Base-by-base conservation (phyloP, 768 basidiomycete genomes). In the Suillus occidentalis region DNA sequence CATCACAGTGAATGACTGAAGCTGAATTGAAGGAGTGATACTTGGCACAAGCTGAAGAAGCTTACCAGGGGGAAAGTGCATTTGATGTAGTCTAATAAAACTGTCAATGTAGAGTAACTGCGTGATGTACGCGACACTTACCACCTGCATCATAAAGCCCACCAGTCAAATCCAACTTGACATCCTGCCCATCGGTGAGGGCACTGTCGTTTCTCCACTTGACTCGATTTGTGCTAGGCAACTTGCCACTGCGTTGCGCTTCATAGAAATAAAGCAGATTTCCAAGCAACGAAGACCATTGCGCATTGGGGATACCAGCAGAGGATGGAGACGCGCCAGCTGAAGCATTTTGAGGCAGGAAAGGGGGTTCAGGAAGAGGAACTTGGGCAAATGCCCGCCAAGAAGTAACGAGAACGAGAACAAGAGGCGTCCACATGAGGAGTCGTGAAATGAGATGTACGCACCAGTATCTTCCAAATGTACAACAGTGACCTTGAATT, bases 141-240 rank as follows among this genome's bases (percentile, higher is more conserved):
- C 92, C 92, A 80, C 95, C 95, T 65, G 95, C 94, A 81, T 97
- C 95, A 73, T 93, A 96, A 73, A 90, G 97, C 8, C 95, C 96
- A 74, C 94, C 94, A 39, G 83, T 87, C 61, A 97, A 78, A 74
- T 98, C 91, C 18, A 94, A 71, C 6, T 83, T 82, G 40, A 82
- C 88, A 67, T 94, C 90, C 64, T 81, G 76, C 16, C 95, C 96
- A 76, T 98, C 96, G 42, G 86, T 78, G 28, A 89, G 69, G 20
- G 87, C 85, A 71, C 92, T 94, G 63, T 89, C 84, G 71, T 97
- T 97, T 61, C 95, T 82, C 96, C 96, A 98, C 31, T 84, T 72
- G 2, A 96, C 92, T 47, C 95, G 84, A 66, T 92, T 92, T 5
- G 80, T 80, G 14, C 77, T 70, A 0, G 89, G 84, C 18, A 97